Conservation (phyloP, 805 yeast genomes). For the Candida sphagnicola region DNA sequence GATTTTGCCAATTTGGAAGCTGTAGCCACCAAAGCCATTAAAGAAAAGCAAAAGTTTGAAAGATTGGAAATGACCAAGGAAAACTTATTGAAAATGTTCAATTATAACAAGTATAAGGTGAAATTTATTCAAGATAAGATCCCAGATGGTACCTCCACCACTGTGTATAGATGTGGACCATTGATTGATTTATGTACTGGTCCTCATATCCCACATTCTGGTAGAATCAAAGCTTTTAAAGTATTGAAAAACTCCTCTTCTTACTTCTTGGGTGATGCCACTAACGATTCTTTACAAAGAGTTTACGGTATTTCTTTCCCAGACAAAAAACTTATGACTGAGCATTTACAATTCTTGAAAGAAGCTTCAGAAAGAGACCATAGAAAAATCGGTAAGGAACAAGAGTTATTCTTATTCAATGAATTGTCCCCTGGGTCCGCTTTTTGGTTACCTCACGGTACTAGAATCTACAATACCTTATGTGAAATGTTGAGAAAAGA, state of each 20-base stretch:
- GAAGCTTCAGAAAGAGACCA: conserved; percentile 97
- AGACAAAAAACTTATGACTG: conserved; percentile 93
- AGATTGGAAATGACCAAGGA: conserved; percentile 91
- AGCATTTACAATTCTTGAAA: conserved; percentile 87
- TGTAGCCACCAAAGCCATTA: conserved; percentile 84
- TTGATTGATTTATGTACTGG: conserved; percentile 96
- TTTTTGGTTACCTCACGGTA: conserved; percentile 99
- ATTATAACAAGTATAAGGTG: conserved; percentile 93
- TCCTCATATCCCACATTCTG: conserved; percentile 97
- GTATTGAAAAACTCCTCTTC: conserved; percentile 94
- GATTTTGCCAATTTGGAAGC: conserved; percentile 84
- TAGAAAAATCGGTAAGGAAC: conserved; percentile 94
- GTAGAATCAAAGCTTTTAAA: conserved; percentile 91
- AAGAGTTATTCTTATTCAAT: conserved; percentile 91
- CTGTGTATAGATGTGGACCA: conserved; percentile 97
- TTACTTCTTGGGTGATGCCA: conserved; percentile 89
- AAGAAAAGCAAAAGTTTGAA: conserved; percentile 93
- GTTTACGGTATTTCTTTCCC: conserved; percentile 98
- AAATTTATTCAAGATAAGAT: conserved; percentile 80
- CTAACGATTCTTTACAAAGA: conserved; percentile 94
- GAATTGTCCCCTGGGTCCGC: conserved; percentile 98
- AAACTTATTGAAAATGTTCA: conserved; percentile 86
- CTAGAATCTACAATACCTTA: conserved; percentile 90
- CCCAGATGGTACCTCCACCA: conserved; percentile 93
- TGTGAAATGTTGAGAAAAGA: conserved; percentile 76